Base-by-base conservation (phyloP, 164 flowering plant species). In the Sextonia rubra region DNA sequence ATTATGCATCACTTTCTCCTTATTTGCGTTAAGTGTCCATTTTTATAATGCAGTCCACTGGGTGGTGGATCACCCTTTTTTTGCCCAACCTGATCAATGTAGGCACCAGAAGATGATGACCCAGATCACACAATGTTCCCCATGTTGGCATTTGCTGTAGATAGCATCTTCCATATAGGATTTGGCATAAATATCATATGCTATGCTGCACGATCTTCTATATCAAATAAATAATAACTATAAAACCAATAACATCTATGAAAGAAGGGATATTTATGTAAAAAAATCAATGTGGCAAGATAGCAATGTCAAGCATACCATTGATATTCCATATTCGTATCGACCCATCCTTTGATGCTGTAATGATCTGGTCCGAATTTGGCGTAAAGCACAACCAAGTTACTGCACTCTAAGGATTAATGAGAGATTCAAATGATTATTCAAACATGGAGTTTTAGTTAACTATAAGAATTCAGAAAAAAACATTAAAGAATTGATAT, bases 321-420 rank as follows among this genome's bases (percentile, higher is more conserved):
- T 93, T 95, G 68, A 95, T 93, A 82, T 93, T 95, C 99, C 99
- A 95, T 70, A 86, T 74, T 77, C 98, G 85, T 32, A 95, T 85
- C 29, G 98, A 78, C 55, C 97, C 97, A 87, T 95, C 99, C 83
- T 91, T 95, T 4, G 99, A 95, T 66, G 96, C 88, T 64, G 99
- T 95, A 73, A 95, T 84, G 49, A 95, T 89, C 78, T 90, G 84
- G 73, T 93, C 98, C 12, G 99, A 91, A 84, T 88, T 80, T 68
- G 97, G 87, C 22, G 90, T 6, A 68, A 95, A 95, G 86, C 97
- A 90, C 68, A 95, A 79, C 91, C 99, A 95, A 73, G 99, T 95
- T n/a, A 95, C 99, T 3, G 99, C 99, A 87, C 99, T 95, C 99
- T 95, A 88, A 66, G 77, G 48, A 80, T 69, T 47, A 71, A 61